These are phyloP conservation scores for Huiozyma naganishii DNA, from an alignment of 805 yeast genomes.

Conservation along the genomic window DNA sequence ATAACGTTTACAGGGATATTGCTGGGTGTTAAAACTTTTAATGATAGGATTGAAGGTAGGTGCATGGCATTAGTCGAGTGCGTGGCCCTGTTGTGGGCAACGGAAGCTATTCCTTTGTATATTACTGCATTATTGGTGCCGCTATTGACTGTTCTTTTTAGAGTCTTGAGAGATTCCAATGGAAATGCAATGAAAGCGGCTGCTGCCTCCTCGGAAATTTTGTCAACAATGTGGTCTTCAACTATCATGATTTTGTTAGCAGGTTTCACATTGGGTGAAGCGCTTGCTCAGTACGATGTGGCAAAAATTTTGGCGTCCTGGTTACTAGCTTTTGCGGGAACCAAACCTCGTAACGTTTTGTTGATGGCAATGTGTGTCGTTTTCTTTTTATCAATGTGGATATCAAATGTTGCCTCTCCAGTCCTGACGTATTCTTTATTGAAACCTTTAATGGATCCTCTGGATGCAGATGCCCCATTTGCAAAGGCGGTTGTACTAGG, in stretches of 20 bases:
- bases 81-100: conserved; percentile 78
- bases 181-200: conserved; percentile 52
- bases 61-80: conserved; percentile 58
- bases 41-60: conserved; percentile 49
- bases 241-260: conserved; percentile 82
- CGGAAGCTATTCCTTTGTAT: conserved; percentile 86
- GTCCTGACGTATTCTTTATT: conserved; percentile 80
- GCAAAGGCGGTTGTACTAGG: conserved; percentile 80
- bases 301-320: conserved; percentile 86
- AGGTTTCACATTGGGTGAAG: conserved; percentile 91
- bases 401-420: conserved; percentile 93
- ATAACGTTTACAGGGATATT: conserved; percentile 43
- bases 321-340: conserved; percentile 69
- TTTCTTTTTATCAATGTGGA: conserved; percentile 84
- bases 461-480: conserved; percentile 68
- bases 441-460: conserved; percentile 72
- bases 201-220: conserved; percentile 56
- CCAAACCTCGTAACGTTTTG: conserved; percentile 66
- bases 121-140: conserved; percentile 86
- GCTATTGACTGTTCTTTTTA: conserved; percentile 58
- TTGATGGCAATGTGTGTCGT: conserved; percentile 78
- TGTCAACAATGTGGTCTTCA: conserved; percentile 87
- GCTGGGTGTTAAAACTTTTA: conserved; percentile 48
- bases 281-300: conserved; percentile 77
- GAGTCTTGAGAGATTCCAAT: conserved; percentile 44